phyloP scores from a whole-genome alignment of 2,329 filamentous ascomycete species.

The Aspergillus bombycis region DNA sequence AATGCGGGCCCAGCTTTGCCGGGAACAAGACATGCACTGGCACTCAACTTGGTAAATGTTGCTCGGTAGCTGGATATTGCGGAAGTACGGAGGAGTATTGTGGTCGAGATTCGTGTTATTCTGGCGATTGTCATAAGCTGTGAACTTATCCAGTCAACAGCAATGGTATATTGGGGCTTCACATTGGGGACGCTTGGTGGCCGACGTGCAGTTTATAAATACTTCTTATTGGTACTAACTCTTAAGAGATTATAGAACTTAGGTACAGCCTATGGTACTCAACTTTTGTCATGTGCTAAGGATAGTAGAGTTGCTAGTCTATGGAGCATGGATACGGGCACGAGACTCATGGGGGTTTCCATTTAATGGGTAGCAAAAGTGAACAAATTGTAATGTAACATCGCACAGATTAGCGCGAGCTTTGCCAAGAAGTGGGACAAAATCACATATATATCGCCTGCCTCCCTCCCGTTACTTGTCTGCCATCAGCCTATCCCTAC shows the following conservation, averaged over 20 bases:
- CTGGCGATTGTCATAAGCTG: conserved; percentile 14
- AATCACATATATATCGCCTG: neutral
- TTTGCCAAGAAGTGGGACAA: neutral
- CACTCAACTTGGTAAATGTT: conserved; percentile 32
- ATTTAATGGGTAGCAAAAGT: neutral
- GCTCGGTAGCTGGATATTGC: conserved; percentile 29
- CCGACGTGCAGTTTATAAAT: neutral
- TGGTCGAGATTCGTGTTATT: conserved; percentile 26
- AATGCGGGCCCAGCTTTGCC: conserved; percentile 29
- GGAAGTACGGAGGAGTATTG: conserved; percentile 29
- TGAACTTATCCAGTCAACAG: neutral
- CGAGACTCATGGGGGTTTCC: neutral
- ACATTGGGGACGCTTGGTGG: neutral
- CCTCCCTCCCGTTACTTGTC: too few relatives aligned
- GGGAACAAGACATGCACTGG: conserved; percentile 33
- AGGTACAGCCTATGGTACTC: neutral
- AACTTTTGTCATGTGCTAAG: neutral
- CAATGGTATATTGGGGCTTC: neutral
- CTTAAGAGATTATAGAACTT: neutral
- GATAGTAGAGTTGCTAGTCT: neutral
- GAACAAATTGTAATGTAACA: neutral
- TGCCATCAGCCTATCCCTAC: neutral
- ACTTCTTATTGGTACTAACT: neutral
- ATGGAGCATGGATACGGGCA: too few relatives aligned
- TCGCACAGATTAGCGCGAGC: neutral